A percentile compares a stretch with the other conserved stretches of the same genome.
phyloP scores from a whole-genome alignment of 1,284 basidiomycete species.

The Coniferiporia sulphurascens region DNA sequence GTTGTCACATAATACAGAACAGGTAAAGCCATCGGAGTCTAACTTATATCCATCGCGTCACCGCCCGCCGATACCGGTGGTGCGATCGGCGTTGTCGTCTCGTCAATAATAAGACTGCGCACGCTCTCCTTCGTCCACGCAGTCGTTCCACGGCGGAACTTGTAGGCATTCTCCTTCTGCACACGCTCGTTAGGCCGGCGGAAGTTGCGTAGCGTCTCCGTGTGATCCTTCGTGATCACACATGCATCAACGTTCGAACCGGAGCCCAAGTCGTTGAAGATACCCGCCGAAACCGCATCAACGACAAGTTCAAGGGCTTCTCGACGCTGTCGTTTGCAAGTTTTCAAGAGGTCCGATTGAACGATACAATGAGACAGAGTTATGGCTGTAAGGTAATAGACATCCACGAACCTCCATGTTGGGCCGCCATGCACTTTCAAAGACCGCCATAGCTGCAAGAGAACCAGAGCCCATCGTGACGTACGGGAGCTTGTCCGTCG shows the following conservation, averaged over 20 bases:
- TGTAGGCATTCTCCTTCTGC: conserved; percentile 80
- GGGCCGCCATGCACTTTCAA: conserved; percentile 85
- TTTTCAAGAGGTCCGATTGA: too few species aligned
- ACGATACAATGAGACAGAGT: background rate
- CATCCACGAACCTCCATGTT: conserved; percentile 61
- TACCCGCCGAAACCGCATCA: conserved; percentile 88
- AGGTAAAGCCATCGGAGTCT: conserved; percentile 20
- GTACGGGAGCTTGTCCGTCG: conserved; percentile 97
- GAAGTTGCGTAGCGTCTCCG: conserved; percentile 88
- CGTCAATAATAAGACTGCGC: conserved; percentile 64
- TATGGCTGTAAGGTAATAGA: too few species aligned
- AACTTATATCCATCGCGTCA: conserved; percentile 76
- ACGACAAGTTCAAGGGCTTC: conserved; percentile 85
- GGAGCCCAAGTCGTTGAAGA: conserved; percentile 98
- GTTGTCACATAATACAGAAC: background rate
- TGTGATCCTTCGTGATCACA: conserved; percentile 80
- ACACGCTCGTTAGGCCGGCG: conserved; percentile 88
- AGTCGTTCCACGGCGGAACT: conserved; percentile 83
- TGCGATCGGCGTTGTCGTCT: conserved; percentile 52
- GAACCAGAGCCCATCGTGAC: conserved; percentile 98
- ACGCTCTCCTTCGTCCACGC: conserved; percentile 82
- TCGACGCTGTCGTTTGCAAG: conserved; percentile 47
- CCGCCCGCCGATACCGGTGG: conserved; percentile 27
- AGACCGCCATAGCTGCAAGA: conserved; percentile 97
- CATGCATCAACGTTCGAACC: conserved; percentile 98